Conservation (phyloP, 345 rosid genomes). For the Eucalyptus pauciflora region DNA sequence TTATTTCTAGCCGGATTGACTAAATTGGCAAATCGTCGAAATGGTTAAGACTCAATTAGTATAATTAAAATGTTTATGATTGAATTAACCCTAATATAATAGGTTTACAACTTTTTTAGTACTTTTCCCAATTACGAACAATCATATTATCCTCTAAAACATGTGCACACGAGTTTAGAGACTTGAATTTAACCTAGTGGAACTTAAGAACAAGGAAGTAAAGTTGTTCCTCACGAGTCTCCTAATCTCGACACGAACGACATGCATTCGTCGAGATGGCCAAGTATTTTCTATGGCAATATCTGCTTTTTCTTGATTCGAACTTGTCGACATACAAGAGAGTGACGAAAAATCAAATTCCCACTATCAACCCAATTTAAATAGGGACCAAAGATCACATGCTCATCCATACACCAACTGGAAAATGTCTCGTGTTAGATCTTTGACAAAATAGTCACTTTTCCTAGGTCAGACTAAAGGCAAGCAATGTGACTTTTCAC, state of each 20-base stretch:
- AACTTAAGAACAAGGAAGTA: neutral
- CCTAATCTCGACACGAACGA: neutral
- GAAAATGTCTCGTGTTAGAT: neutral
- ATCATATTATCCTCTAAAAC: neutral
- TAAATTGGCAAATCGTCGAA: fast-evolving
- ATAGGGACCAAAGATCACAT: neutral
- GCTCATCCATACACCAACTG: neutral
- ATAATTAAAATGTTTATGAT: fast-evolving
- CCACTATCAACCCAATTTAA: neutral
- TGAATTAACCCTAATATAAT: fast-evolving
- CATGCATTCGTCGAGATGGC: neutral
- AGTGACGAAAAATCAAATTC: neutral
- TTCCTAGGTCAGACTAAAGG: neutral
- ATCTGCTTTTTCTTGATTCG: neutral
- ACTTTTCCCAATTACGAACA: neutral
- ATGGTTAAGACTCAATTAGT: no score
- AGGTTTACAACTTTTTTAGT: no score
- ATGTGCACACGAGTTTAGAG: neutral
- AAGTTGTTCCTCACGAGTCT: neutral
- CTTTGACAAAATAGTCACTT: neutral
- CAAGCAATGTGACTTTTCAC: neutral
- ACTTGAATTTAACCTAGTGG: neutral
- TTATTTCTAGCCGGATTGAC: no score
- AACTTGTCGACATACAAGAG: neutral
- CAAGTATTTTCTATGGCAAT: neutral